A percentile compares a stretch with the other conserved stretches of the same genome.
These are phyloP conservation scores for Rutstroemia sp. DNA, from an alignment of 2,329 filamentous ascomycete species.

Conservation along the genomic window DNA sequence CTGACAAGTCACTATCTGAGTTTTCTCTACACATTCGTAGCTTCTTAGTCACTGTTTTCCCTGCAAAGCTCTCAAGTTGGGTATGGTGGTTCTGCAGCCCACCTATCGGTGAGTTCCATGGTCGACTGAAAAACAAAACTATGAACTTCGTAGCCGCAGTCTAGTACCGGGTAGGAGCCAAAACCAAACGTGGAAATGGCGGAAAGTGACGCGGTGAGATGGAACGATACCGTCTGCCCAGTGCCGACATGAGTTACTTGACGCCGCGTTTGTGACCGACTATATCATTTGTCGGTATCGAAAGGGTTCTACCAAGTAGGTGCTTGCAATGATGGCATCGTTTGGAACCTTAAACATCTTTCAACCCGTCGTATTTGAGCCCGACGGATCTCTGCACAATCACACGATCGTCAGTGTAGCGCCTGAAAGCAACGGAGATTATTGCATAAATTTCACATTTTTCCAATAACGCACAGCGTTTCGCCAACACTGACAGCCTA, in stretches of 20 bases:
- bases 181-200: background rate
- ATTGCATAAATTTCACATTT: slow-evolving; percentile 4
- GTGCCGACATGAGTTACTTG: background rate
- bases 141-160: background rate
- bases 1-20: background rate
- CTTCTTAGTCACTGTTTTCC: slow-evolving; percentile 1
- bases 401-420: no score
- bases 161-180: background rate
- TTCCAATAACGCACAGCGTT: slow-evolving; percentile 8
- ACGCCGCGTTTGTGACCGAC: background rate
- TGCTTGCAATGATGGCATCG: background rate
- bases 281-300: background rate
- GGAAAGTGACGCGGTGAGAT: background rate
- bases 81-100: background rate
- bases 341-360: background rate
- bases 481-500: slow-evolving; percentile 6
- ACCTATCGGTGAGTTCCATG: background rate
- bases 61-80: background rate
- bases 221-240: background rate
- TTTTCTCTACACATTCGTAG: background rate
- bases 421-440: background rate
- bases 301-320: background rate
- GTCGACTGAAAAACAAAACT: background rate
- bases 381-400: background rate
- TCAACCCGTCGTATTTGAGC: background rate